Percentiles rank a stretch among this genome's conserved stretches.
Evolutionary conservation across 257 asterid species (phyloP).

Genomic region (Solanum clarkiae): DNA sequence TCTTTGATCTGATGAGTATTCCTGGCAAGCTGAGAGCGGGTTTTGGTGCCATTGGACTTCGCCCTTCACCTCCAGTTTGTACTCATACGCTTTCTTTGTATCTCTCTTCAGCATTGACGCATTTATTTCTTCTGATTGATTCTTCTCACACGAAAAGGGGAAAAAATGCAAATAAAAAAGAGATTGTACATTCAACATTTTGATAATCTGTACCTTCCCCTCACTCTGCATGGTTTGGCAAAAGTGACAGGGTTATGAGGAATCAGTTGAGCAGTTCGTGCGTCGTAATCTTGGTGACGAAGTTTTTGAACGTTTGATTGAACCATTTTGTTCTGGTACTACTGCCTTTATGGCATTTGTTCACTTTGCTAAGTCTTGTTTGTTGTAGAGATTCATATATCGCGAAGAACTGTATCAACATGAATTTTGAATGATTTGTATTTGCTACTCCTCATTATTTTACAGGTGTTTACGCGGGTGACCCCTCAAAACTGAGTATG

Average conservation of each 20-base stretch:
- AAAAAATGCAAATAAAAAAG: not conserved
- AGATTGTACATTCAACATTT: not conserved
- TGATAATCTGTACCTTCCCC: slow-evolving; percentile 2
- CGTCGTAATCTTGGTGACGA: slow-evolving; percentile 89
- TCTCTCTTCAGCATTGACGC: not conserved
- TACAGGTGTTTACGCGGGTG: slow-evolving; percentile 95
- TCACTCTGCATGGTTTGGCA: slow-evolving; percentile 18
- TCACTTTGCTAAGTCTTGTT: not conserved
- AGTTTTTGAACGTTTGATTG: slow-evolving; percentile 93
- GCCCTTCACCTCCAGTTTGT: slow-evolving; percentile 92
- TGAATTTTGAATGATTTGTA: not conserved
- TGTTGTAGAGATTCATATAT: not conserved
- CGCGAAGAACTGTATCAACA: not conserved
- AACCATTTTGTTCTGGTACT: slow-evolving; percentile 96
- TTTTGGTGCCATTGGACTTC: slow-evolving; percentile 87
- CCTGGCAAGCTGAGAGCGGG: slow-evolving; percentile 92
- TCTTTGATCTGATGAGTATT: slow-evolving; percentile 81
- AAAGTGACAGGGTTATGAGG: slow-evolving; percentile 87
- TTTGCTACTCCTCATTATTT: not conserved
- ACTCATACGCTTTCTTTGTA: not conserved
- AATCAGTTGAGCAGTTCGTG: slow-evolving; percentile 90
- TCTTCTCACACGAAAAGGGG: not conserved
- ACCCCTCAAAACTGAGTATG: slow-evolving; percentile 93
- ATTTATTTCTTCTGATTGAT: not conserved
- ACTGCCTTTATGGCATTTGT: not conserved